Evolutionary conservation across 176 grass and related monocot species (phyloP).

Genomic region (Puccinellia tenuiflora): DNA sequence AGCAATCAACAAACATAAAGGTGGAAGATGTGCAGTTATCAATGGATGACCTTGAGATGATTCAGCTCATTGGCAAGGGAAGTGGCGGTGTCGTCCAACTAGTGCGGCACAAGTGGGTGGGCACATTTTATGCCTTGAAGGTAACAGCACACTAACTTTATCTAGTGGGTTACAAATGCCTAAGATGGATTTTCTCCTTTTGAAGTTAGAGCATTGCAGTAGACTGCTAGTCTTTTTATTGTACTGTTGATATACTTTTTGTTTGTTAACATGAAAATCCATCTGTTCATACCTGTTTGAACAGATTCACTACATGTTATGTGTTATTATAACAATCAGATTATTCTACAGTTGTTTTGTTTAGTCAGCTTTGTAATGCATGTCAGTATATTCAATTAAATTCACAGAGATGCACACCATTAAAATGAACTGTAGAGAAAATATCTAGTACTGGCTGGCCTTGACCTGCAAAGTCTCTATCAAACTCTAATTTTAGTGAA

Average conservation of each 20-base stretch:
- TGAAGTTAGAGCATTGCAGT: not conserved
- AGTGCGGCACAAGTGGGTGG: conserved; percentile 86
- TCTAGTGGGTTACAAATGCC: not conserved
- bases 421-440: not conserved
- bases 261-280: not conserved
- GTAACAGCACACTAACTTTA: conserved; percentile 34
- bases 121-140: conserved; percentile 87
- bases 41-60: conserved; percentile 82
- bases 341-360: not conserved
- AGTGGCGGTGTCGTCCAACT: conserved; percentile 89
- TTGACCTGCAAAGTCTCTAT: conserved; percentile 2
- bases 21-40: conserved; percentile 72
- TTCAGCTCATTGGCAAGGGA: conserved; percentile 97
- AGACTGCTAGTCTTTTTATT: not conserved
- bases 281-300: not conserved
- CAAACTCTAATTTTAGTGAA: not conserved
- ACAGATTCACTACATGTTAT: conserved; percentile 1
- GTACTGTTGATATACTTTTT: not conserved
- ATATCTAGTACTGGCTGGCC: not conserved
- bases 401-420: not conserved
- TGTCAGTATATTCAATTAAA: not conserved
- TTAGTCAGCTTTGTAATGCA: conserved; percentile 5
- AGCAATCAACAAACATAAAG: conserved; percentile 52
- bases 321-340: not conserved
- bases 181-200: not conserved